Evolutionary conservation across 768 basidiomycete genomes (phyloP).

Genomic region (Trametes elegans): DNA sequence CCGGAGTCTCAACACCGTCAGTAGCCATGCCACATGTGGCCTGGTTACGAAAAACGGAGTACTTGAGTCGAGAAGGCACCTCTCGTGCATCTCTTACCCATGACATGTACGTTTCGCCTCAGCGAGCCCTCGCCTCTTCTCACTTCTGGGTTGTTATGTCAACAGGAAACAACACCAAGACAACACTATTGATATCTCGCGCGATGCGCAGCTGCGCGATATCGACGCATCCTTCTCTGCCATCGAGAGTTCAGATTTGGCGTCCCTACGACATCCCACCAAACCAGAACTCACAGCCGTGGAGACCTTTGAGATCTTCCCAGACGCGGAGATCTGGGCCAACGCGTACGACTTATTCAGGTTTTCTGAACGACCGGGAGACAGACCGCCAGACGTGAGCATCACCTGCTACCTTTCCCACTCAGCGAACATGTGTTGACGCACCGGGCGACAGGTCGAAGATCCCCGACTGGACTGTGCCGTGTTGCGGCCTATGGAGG

Average conservation of each 20-base stretch:
- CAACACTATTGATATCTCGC: slow-evolving; percentile 65
- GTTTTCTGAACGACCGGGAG: slow-evolving; percentile 86
- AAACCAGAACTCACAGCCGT: slow-evolving; percentile 73
- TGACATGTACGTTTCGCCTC: slow-evolving; percentile 51
- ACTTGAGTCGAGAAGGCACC: slow-evolving; percentile 65
- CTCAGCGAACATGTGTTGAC: not conserved
- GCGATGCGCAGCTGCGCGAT: slow-evolving; percentile 68
- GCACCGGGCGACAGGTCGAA: slow-evolving; percentile 46
- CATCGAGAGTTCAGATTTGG: slow-evolving; percentile 60
- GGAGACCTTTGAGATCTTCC: slow-evolving; percentile 80
- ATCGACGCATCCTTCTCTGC: slow-evolving; percentile 77
- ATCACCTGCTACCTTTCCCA: not conserved
- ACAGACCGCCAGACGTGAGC: slow-evolving; percentile 63
- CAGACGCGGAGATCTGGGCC: slow-evolving; percentile 84
- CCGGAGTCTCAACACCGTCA: slow-evolving; percentile 43
- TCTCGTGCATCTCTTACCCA: slow-evolving; percentile 40
- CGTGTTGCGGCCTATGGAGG: slow-evolving; percentile 83
- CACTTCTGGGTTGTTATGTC: not conserved
- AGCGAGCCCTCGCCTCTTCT: not conserved
- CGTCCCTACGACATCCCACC: slow-evolving; percentile 68
- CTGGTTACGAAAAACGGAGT: slow-evolving; percentile 93
- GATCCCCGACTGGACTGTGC: slow-evolving; percentile 85
- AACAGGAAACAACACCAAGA: slow-evolving; percentile 46
- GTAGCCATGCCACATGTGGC: slow-evolving; percentile 59
- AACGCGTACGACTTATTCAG: slow-evolving; percentile 87